phyloP scores from a whole-genome alignment of 225 moss, liverwort and hornwort genomes.

The Bryum argenteum region DNA sequence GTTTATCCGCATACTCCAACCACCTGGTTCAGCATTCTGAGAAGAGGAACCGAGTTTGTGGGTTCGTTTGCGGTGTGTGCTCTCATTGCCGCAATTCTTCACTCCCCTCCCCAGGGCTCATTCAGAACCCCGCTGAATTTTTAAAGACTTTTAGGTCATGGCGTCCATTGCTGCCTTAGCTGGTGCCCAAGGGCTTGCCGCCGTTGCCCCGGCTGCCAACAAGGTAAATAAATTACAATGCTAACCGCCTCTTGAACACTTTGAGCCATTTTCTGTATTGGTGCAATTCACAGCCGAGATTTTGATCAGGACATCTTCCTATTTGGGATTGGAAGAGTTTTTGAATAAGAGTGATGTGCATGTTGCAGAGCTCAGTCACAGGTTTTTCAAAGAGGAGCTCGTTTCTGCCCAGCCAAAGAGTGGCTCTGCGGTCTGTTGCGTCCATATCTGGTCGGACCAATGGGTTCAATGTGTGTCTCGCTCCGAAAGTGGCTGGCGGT shows the following conservation, averaged over 20 bases:
- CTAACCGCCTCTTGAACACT: background rate
- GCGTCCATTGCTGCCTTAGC: constrained; percentile 39
- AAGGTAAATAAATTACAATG: constrained; percentile 29
- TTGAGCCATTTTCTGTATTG: background rate
- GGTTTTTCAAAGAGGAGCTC: constrained; percentile 28
- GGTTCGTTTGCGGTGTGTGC: too few relatives aligned
- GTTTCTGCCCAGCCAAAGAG: constrained; percentile 44
- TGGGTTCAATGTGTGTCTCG: constrained; percentile 41
- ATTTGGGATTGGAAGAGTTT: background rate
- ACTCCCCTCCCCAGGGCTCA: background rate
- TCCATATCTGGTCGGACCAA: constrained; percentile 48
- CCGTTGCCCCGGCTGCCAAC: constrained; percentile 17
- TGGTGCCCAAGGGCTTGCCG: constrained; percentile 33
- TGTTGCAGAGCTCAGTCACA: constrained; percentile 30
- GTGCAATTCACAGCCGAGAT: background rate
- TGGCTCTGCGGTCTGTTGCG: constrained; percentile 39
- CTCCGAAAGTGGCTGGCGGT: constrained; percentile 28
- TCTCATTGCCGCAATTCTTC: background rate
- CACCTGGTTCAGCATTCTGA: background rate
- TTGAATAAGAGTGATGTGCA: background rate
- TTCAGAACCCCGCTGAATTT: background rate
- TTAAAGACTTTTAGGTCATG: constrained; percentile 29
- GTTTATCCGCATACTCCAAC: constrained; percentile 34
- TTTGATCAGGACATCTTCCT: background rate
- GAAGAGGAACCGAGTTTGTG: background rate